Evolutionary conservation across 768 basidiomycete species (phyloP), one percentile per base, ranked within the genome.

Genomic region (Megacollybia marginata): DNA sequence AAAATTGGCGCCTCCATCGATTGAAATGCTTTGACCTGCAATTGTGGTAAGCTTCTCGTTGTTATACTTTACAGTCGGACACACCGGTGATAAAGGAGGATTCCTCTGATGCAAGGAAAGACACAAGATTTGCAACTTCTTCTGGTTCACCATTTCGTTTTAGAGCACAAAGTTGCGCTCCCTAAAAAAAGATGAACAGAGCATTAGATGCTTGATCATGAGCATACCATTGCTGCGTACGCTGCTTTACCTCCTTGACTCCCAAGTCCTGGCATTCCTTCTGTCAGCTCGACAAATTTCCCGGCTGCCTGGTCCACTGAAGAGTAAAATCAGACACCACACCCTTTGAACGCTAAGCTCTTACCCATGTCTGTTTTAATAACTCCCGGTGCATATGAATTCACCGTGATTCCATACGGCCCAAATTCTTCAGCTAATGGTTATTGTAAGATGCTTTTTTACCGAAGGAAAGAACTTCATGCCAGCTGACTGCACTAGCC

Each of bases 401-500:
- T 72, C 4, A 70, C 72, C 0, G 69, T 71, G 33, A 73, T 71
- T 9, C 57, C 53, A 51, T 69, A 51, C 15, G 58, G 44, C 0
- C 62, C 65, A 28, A 69, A 58, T 52, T 73, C 71, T 10, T 48
- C 48, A 10, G 62, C 62, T 60, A 57, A 16, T 20, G 60, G 55
- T n/a, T n/a, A n/a, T n/a, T n/a, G n/a, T 28, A 28, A 31, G 9
- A 36, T 36, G 13, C 47, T n/a, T n/a, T n/a, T n/a, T n/a, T n/a
- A n/a, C n/a, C n/a, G n/a, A 40, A 50, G 42, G 56, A 72, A 36
- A 36, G 35, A 36, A 36, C 10, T 16, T 36, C 35, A 10, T 36
- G 16, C 74, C 68, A 1, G 65, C 60, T 2, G 57, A 55, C 48
- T 74, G 74, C 6, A 70, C 74, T 16, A 75, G 47, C 1, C 67